Percentiles rank a stretch among this genome's conserved stretches.
Conservation (phyloP, 179 eudicot species). For the Drosera spatulata region DNA sequence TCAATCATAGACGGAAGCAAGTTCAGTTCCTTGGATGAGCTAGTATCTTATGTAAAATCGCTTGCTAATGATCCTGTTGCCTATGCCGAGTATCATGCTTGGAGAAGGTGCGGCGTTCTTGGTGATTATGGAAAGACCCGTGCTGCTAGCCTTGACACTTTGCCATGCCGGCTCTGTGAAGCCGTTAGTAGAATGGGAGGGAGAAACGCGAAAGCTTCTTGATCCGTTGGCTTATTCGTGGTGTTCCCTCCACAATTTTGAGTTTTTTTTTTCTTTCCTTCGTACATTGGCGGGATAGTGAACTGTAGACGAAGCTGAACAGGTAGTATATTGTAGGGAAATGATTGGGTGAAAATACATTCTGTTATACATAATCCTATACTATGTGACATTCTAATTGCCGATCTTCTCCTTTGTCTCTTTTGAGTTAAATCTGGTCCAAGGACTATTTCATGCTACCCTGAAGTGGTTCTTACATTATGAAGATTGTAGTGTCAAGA, state of each 20-base stretch:
- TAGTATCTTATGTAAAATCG: slow-evolving; percentile 63
- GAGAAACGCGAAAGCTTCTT: slow-evolving; percentile 30
- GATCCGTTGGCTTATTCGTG: neutral
- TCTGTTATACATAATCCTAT: too few relatives aligned
- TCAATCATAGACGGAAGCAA: slow-evolving; percentile 83
- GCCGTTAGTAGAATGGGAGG: slow-evolving; percentile 73
- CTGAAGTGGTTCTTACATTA: too few relatives aligned
- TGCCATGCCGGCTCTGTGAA: slow-evolving; percentile 86
- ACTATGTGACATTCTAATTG: too few relatives aligned
- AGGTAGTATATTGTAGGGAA: too few relatives aligned
- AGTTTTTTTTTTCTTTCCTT: neutral
- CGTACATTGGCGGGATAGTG: too few relatives aligned
- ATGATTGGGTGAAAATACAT: too few relatives aligned
- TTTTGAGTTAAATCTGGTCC: too few relatives aligned
- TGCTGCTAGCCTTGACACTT: slow-evolving; percentile 65
- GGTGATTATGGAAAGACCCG: slow-evolving; percentile 66
- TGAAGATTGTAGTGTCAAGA: too few relatives aligned
- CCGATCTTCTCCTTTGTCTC: too few relatives aligned
- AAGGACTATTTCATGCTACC: too few relatives aligned
- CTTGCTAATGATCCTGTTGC: slow-evolving; percentile 77
- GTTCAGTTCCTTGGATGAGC: slow-evolving; percentile 55
- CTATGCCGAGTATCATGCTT: slow-evolving; percentile 91
- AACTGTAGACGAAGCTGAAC: too few relatives aligned
- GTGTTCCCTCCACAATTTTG: neutral
- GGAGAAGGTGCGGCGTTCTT: slow-evolving; percentile 93